phyloP scores from a whole-genome alignment of 2,329 filamentous ascomycete genomes.

The Monosporascus ibericus region DNA sequence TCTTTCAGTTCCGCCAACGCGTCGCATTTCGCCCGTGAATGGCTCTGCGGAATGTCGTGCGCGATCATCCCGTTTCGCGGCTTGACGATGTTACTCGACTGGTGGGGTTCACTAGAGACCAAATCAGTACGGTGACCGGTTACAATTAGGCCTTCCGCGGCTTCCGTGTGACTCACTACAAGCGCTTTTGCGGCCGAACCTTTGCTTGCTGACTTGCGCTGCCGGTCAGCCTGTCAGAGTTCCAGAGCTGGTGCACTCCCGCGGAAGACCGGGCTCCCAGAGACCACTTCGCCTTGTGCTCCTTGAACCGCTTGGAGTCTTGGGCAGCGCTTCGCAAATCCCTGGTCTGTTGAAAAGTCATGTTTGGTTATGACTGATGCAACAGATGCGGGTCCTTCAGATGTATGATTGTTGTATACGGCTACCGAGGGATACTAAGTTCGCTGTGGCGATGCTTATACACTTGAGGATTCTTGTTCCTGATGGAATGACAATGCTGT shows the following conservation, averaged over 20 bases:
- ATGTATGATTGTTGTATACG: not conserved
- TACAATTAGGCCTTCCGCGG: not conserved
- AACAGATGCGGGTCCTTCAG: not conserved
- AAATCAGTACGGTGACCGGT: slow-evolving; percentile 4
- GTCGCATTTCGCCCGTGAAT: slow-evolving; percentile 27
- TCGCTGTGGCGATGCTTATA: not conserved
- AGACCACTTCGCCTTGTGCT: slow-evolving; percentile 36
- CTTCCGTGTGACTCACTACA: slow-evolving; percentile 24
- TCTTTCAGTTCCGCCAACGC: slow-evolving; percentile 31
- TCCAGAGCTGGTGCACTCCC: slow-evolving; percentile 16
- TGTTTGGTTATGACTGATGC: slow-evolving; percentile 1
- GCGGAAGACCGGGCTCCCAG: slow-evolving; percentile 27
- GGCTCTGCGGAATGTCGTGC: slow-evolving; percentile 19
- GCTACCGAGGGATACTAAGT: not conserved
- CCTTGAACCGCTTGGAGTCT: slow-evolving; percentile 39
- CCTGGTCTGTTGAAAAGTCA: slow-evolving; percentile 27
- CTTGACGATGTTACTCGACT: slow-evolving; percentile 33
- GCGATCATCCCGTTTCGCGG: slow-evolving; percentile 10
- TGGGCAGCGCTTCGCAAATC: slow-evolving; percentile 38
- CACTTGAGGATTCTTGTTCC: not conserved
- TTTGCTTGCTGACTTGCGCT: slow-evolving; percentile 28
- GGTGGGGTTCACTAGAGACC: slow-evolving; percentile 8
- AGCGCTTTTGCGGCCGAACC: slow-evolving; percentile 27
- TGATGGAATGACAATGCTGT: not conserved
- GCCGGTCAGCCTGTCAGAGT: slow-evolving; percentile 11